These are phyloP conservation scores for Populus deltoides DNA, from an alignment of 345 rosid genomes.

Conservation along the genomic window DNA sequence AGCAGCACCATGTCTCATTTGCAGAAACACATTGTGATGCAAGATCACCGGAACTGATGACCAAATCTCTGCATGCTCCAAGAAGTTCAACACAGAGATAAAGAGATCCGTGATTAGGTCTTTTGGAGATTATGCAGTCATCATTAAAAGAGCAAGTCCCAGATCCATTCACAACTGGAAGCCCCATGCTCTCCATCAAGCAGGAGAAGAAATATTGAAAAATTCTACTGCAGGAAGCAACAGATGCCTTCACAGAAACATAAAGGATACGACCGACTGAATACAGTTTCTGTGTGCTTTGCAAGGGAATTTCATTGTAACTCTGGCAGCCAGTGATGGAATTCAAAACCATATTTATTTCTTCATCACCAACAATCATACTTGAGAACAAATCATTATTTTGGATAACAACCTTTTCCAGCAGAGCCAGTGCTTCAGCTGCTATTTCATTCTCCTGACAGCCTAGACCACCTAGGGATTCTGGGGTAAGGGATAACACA, in stretches of 20 bases:
- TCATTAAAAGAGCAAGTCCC: conserved; percentile 28
- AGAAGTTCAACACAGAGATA: conserved; percentile 69
- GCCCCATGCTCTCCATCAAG: conserved; percentile 55
- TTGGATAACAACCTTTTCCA: conserved; percentile 55
- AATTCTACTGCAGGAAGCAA: conserved; percentile 56
- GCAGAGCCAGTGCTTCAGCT: conserved; percentile 56
- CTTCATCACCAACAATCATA: conserved; percentile 55
- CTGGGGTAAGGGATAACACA: conserved; percentile 37
- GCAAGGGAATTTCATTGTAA: conserved; percentile 42
- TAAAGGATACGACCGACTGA: conserved; percentile 60
- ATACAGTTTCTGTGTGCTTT: conserved; percentile 55
- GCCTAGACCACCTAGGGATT: conserved; percentile 43
- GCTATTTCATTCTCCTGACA: conserved; percentile 47
- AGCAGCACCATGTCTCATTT: conserved; percentile 48
- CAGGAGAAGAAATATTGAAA: conserved; percentile 51
- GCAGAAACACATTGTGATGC: conserved; percentile 21
- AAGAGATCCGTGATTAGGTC: conserved; percentile 57
- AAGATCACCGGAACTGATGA: conserved; percentile 26
- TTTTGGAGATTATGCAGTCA: conserved; percentile 28
- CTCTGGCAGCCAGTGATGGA: conserved; percentile 41
- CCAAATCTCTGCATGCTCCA: conserved; percentile 64
- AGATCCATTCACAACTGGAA: conserved; percentile 34
- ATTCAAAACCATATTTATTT: conserved; percentile 50
- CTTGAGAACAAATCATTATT: conserved; percentile 43
- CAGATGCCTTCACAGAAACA: conserved; percentile 62